Evolutionary conservation across 2,329 filamentous ascomycete genomes (phyloP).

Genomic region (Nemania bipapillata): DNA sequence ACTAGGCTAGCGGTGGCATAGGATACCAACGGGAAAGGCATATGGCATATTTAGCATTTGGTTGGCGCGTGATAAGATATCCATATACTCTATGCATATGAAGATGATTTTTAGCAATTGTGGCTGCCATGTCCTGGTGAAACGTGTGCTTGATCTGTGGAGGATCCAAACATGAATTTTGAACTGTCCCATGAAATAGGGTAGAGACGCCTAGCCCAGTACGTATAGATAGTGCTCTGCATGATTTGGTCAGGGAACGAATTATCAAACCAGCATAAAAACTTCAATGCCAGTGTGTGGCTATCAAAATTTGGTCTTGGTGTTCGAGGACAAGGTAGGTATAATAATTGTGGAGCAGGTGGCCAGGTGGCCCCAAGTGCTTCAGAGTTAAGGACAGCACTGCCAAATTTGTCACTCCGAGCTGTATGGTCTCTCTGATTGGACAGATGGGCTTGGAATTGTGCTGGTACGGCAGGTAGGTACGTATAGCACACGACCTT

Average conservation of each 20-base stretch:
- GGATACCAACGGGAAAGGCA: conserved; percentile 48
- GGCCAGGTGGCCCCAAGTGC: conserved; percentile 29
- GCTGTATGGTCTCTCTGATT: conserved; percentile 13
- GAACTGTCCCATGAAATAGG: background rate
- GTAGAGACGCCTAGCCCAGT: background rate
- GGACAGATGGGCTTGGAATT: conserved; percentile 4
- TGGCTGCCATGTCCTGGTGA: background rate
- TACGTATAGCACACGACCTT: no score
- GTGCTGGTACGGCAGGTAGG: background rate
- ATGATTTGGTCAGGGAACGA: background rate
- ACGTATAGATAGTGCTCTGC: background rate
- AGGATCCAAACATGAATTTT: background rate
- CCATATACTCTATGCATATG: conserved; percentile 17
- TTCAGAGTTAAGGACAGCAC: conserved; percentile 19
- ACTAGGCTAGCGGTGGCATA: conserved; percentile 42
- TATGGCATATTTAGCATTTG: conserved; percentile 46
- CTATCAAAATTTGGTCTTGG: conserved; percentile 2
- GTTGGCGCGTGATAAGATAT: conserved; percentile 42
- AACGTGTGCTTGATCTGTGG: background rate
- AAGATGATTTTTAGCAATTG: conserved; percentile 17
- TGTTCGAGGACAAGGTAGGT: background rate
- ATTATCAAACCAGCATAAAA: background rate
- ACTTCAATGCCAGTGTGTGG: background rate
- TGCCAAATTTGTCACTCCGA: conserved; percentile 31
- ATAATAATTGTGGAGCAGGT: conserved; percentile 19